Conservation (phyloP, 163 green algal species). For the Scenedesmus sp. region DNA sequence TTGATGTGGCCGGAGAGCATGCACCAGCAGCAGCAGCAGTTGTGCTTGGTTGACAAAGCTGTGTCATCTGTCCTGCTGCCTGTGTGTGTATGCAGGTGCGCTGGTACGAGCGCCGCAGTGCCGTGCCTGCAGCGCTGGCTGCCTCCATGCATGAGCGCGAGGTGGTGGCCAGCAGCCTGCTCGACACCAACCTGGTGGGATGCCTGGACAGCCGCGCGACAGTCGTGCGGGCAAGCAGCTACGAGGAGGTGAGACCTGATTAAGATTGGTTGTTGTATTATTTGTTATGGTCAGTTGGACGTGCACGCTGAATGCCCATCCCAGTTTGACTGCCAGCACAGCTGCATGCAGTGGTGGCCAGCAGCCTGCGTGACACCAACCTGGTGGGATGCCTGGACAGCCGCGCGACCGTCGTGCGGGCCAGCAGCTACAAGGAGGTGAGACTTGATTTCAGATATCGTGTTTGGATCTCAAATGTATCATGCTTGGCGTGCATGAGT, state of each 20-base stretch:
- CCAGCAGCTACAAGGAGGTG: constrained; percentile 62
- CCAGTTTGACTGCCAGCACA: no score
- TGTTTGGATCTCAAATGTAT: background rate
- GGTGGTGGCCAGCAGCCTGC: constrained; percentile 55
- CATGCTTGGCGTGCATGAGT: no score
- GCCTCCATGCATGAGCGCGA: constrained; percentile 35
- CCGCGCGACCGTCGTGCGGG: constrained; percentile 57
- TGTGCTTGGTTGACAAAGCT: no score
- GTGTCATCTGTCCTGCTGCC: background rate
- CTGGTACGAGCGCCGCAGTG: constrained; percentile 56
- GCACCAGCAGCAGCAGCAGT: no score
- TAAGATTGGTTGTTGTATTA: background rate
- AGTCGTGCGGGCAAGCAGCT: constrained; percentile 51
- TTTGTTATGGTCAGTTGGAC: background rate
- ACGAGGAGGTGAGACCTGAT: constrained; percentile 59
- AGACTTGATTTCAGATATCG: background rate
- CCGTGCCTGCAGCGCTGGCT: constrained; percentile 32
- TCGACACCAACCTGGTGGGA: constrained; percentile 67
- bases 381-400: constrained; percentile 70
- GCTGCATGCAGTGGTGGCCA: background rate
- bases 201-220: constrained; percentile 66
- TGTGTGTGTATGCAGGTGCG: constrained; percentile 40
- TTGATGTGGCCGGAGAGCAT: no score
- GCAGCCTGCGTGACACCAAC: constrained; percentile 61
- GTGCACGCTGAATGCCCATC: background rate